Evolutionary conservation across 2,329 filamentous ascomycete genomes (phyloP), one percentile per base, ranked within the genome.

Genomic region (Aspergillus candidus): DNA sequence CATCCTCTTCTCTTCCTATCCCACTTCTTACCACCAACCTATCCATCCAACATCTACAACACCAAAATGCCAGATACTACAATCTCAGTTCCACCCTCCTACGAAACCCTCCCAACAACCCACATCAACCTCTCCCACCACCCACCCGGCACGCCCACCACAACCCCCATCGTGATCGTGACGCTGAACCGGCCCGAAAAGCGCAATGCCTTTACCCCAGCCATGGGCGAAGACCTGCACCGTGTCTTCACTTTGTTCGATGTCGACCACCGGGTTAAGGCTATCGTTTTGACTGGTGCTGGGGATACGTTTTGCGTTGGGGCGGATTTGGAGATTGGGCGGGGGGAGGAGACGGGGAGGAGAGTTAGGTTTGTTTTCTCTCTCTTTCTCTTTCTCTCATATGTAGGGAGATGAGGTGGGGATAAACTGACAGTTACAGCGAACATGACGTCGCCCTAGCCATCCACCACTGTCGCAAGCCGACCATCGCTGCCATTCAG

Each of bases 401-500:
- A n/a, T 27, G 17, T 10, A 7, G 8, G 8, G 8, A 27, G 2
- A 10, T 27, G 7, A 27, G 4, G 6, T 27, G 6, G 18, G 30
- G 10, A 12, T 27, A 29, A 34, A 14, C 1, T 12, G 43, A 51
- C n/a, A 7, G 11, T 14, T 22, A 11, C 70, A 63, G 61, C 13
- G 60, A 60, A 7, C 60, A 60, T 12, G 55, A 59, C 6, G 54
- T 61, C 7, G 53, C 55, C 27, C 69, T 80, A 32, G 73, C 76
- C n/a, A 78, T 80, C 48, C 72, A 78, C 55, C 64, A 71, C 49
- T 79, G 77, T 54, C 69, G 76, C 52, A 80, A 80, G 50, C 75
- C 76, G 33, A 75, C 73, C 22, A 78, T 80, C 50, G 74, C 63
- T 30, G 77, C 77, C 0, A 63, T 80, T 44, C 71, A 79, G 49